phyloP scores from a whole-genome alignment of 805 yeast genomes.

The Saccharomycopsis javanensis region DNA sequence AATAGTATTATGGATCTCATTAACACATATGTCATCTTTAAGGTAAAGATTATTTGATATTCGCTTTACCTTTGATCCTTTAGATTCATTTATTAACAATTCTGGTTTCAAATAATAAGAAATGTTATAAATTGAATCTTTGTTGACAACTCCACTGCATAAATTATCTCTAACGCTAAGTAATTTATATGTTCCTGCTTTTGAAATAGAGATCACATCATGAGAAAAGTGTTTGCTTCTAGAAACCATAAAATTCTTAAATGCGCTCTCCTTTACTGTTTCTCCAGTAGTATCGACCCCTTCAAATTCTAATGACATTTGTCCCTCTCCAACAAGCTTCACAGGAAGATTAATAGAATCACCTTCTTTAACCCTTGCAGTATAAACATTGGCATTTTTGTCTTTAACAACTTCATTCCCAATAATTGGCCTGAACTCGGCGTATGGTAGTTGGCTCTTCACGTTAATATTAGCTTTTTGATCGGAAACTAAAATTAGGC shows the following conservation, averaged over 20 bases:
- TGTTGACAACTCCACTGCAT: constrained; percentile 41
- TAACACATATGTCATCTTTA: constrained; percentile 38
- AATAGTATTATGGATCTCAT: constrained; percentile 34
- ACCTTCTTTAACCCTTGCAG: constrained; percentile 50
- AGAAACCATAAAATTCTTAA: constrained; percentile 1
- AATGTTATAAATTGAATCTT: constrained; percentile 30
- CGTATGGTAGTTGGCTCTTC: constrained; percentile 58
- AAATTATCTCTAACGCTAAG: constrained; percentile 38
- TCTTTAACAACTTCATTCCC: constrained; percentile 5
- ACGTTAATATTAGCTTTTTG: constrained; percentile 60
- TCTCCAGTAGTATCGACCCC: constrained; percentile 11
- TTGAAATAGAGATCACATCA: constrained; percentile 28
- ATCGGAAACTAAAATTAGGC: constrained; percentile 60
- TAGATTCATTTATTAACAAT: constrained; percentile 30
- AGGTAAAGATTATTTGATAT: constrained; percentile 22
- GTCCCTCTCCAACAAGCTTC: constrained; percentile 41
- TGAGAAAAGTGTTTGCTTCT: constrained; percentile 7
- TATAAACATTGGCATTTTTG: constrained; percentile 4
- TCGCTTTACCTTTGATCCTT: constrained; percentile 18
- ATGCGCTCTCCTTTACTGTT: constrained; percentile 3
- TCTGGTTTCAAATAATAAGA: constrained; percentile 38
- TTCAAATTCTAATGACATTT: constrained; percentile 7
- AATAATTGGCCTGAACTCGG: constrained; percentile 28
- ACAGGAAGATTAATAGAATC: constrained; percentile 50
- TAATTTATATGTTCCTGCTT: constrained; percentile 41